A percentile compares a stretch with the other conserved stretches of the same genome.
Conservation (phyloP, 176 grass and related monocot genomes). For the Melocanna baccifera region DNA sequence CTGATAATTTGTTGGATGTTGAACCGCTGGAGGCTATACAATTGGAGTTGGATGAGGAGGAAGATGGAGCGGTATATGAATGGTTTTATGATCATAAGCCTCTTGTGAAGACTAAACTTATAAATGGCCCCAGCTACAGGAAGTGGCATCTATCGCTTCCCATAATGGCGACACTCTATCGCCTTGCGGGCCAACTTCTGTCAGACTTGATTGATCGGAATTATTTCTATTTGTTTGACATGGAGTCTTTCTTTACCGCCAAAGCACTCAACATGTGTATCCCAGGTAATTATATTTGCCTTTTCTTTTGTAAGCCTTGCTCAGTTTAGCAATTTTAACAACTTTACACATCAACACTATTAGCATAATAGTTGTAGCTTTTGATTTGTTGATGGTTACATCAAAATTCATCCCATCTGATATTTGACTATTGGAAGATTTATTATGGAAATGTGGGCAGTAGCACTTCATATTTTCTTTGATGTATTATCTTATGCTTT, state of each 20-base stretch:
- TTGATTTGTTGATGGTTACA: background rate
- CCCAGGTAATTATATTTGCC: conserved; percentile 55
- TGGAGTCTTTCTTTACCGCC: conserved; percentile 97
- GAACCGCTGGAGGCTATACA: conserved; percentile 96
- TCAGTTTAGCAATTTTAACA: background rate
- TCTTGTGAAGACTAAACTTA: conserved; percentile 91
- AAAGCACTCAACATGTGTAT: conserved; percentile 99
- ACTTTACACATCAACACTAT: background rate
- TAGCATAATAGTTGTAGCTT: background rate
- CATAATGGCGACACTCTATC: conserved; percentile 96
- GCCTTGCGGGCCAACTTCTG: conserved; percentile 84
- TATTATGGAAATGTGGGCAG: background rate
- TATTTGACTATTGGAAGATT: background rate
- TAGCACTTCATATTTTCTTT: background rate
- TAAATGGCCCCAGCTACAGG: conserved; percentile 96
- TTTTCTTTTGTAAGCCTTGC: background rate
- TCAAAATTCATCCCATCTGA: background rate
- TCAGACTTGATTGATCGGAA: conserved; percentile 91
- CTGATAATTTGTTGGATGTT: conserved; percentile 96
- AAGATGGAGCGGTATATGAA: conserved; percentile 91
- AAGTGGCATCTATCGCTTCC: conserved; percentile 95
- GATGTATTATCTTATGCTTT: background rate
- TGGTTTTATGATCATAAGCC: conserved; percentile 99
- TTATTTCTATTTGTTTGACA: conserved; percentile 96
- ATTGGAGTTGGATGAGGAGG: conserved; percentile 78